These are phyloP conservation scores for Colletotrichum plurivorum DNA, from an alignment of 2,329 filamentous ascomycete genomes.

Conservation along the genomic window DNA sequence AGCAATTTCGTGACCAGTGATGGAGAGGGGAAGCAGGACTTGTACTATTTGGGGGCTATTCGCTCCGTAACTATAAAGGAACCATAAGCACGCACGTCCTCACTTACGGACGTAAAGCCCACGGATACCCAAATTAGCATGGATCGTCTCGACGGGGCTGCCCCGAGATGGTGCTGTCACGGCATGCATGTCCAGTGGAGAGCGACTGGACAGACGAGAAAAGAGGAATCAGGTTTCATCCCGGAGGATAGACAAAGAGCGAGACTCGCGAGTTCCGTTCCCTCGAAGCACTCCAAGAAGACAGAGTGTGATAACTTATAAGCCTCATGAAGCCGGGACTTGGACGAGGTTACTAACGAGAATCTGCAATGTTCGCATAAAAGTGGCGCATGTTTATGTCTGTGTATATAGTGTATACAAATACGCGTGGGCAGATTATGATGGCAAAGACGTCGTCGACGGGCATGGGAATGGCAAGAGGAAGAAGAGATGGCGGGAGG, in stretches of 20 bases:
- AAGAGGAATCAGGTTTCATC: constrained; percentile 28
- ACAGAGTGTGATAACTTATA: background rate
- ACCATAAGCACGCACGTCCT: constrained; percentile 3
- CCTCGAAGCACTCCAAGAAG: background rate
- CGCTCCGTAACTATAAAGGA: constrained; percentile 1
- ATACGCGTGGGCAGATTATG: too few species aligned
- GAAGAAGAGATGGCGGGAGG: constrained; percentile 9
- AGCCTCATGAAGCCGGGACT: too few species aligned
- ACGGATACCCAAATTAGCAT: constrained; percentile 15
- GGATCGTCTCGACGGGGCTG: constrained; percentile 23
- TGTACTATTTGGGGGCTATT: constrained; percentile 25
- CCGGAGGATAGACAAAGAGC: constrained; percentile 2
- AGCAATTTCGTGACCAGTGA: constrained; percentile 2
- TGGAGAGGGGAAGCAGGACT: background rate
- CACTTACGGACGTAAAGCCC: constrained; percentile 27
- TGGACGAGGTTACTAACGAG: too few species aligned
- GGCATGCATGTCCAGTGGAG: constrained; percentile 13
- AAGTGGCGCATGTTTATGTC: too few species aligned
- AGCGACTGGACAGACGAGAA: constrained; percentile 23
- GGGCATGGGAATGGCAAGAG: background rate
- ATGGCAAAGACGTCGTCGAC: background rate
- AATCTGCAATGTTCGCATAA: too few species aligned
- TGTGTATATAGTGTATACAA: too few species aligned
- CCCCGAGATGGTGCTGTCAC: constrained; percentile 23
- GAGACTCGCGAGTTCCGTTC: background rate